Percentiles rank a stretch among this genome's conserved stretches.
Evolutionary conservation across 352 stramenopile genomes (phyloP).

Genomic region (Lagenidium giganteum): DNA sequence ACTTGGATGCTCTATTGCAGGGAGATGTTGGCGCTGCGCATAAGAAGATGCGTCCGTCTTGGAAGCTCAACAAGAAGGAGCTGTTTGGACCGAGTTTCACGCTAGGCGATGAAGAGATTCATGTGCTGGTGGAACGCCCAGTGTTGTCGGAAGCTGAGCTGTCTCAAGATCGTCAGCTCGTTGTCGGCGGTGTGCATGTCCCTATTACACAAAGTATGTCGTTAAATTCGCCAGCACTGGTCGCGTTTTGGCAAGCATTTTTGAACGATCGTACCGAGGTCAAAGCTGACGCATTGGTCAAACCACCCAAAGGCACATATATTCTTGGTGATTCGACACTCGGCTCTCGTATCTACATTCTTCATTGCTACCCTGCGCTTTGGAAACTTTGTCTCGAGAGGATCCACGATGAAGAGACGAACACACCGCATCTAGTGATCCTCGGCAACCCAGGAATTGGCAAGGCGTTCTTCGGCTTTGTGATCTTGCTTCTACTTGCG

Average conservation of each 20-base stretch:
- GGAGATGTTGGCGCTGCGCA: slow-evolving; percentile 4
- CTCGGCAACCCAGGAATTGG: slow-evolving; percentile 24
- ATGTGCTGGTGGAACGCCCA: no score
- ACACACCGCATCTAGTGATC: slow-evolving; percentile 26
- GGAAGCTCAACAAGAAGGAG: slow-evolving; percentile 8
- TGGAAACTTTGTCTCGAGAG: slow-evolving; percentile 6
- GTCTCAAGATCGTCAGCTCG: neutral
- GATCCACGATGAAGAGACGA: slow-evolving; percentile 3
- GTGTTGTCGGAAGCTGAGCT: no score
- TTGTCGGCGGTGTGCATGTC: slow-evolving; percentile 7
- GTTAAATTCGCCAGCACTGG: slow-evolving; percentile 21
- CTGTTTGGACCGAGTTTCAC: slow-evolving; percentile 7
- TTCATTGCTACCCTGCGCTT: slow-evolving; percentile 20
- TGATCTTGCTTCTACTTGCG: slow-evolving; percentile 20
- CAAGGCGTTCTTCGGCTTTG: slow-evolving; percentile 23
- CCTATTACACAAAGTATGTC: slow-evolving; percentile 13
- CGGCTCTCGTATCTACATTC: slow-evolving; percentile 24
- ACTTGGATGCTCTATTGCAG: slow-evolving; percentile 5
- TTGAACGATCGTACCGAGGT: slow-evolving; percentile 10
- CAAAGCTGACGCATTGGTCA: slow-evolving; percentile 15
- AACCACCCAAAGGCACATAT: slow-evolving; percentile 6
- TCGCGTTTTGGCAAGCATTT: slow-evolving; percentile 24
- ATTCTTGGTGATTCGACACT: slow-evolving; percentile 8
- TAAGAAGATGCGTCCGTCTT: slow-evolving; percentile 6
- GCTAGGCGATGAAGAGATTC: slow-evolving; percentile 6